phyloP scores from a whole-genome alignment of 768 basidiomycete genomes.

The Macrocybe gigantea region DNA sequence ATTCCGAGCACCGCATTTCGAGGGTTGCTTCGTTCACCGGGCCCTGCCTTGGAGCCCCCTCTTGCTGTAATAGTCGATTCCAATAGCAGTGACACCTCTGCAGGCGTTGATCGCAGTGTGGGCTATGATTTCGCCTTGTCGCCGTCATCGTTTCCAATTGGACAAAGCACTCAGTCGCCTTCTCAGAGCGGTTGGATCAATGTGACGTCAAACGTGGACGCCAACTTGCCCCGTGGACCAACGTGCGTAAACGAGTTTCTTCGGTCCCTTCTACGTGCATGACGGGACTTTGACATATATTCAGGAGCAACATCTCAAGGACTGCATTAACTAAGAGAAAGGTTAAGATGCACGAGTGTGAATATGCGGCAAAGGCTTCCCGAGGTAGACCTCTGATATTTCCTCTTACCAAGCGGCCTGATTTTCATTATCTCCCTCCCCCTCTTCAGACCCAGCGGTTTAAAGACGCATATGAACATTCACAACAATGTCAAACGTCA shows the following conservation, averaged over 20 bases:
- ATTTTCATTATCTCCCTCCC: not conserved
- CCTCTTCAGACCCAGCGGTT: slow-evolving; percentile 41
- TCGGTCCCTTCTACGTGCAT: too few species aligned
- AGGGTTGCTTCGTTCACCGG: too few species aligned
- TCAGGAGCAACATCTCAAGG: too few species aligned
- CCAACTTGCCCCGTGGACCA: not conserved
- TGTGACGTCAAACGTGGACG: slow-evolving; percentile 3
- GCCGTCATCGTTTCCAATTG: too few species aligned
- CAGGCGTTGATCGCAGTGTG: too few species aligned
- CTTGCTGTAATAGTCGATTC: too few species aligned
- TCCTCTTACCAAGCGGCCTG: not conserved
- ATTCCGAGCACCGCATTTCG: too few species aligned
- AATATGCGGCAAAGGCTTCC: slow-evolving; percentile 47
- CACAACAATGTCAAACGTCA: slow-evolving; percentile 49
- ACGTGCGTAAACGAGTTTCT: too few species aligned
- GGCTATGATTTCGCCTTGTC: too few species aligned
- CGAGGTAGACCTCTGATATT: slow-evolving; percentile 26
- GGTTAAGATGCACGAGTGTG: slow-evolving; percentile 50
- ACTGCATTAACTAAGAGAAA: slow-evolving; percentile 28
- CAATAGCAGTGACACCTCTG: too few species aligned
- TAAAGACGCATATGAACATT: slow-evolving; percentile 54
- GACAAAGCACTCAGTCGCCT: not conserved
- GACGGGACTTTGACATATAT: too few species aligned
- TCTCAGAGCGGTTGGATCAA: not conserved
- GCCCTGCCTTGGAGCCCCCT: too few species aligned